phyloP scores from a whole-genome alignment of 306 rosid genomes.

The Cucurbita moschata region DNA sequence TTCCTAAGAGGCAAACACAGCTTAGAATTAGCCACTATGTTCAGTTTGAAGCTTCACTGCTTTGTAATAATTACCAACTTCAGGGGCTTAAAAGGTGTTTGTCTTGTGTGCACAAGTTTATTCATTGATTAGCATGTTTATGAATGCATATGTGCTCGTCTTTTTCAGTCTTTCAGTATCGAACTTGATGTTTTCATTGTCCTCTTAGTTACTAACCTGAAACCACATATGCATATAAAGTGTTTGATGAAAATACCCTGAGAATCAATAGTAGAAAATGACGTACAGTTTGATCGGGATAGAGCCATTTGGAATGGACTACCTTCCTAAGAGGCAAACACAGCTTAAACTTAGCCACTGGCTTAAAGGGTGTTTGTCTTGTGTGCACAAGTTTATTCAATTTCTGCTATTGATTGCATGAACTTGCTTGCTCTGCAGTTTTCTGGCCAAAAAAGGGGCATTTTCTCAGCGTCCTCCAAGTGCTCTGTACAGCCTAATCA shows the following conservation, averaged over 20 bases:
- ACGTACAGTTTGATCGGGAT: not conserved
- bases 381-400: not conserved
- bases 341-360: not conserved
- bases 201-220: not conserved
- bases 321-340: not conserved
- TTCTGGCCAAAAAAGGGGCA: slow-evolving; percentile 17
- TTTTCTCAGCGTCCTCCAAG: slow-evolving; percentile 18
- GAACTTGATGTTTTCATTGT: not conserved
- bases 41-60: not conserved
- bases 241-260: not conserved
- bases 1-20: not conserved
- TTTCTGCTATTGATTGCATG: not conserved
- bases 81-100: not conserved
- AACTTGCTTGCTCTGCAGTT: slow-evolving; percentile 15
- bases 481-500: slow-evolving; percentile 20
- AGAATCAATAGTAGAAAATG: not conserved
- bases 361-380: no score
- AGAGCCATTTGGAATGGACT: not conserved
- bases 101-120: not conserved
- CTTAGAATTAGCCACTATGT: not conserved
- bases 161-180: not conserved
- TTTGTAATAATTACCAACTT: not conserved
- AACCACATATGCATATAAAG: not conserved
- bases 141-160: not conserved
- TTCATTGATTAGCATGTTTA: not conserved